Percentiles rank a stretch among this genome's conserved stretches.
These are phyloP conservation scores for Aspergillus ibericus DNA, from an alignment of 2,329 filamentous ascomycete species.

Conservation along the genomic window DNA sequence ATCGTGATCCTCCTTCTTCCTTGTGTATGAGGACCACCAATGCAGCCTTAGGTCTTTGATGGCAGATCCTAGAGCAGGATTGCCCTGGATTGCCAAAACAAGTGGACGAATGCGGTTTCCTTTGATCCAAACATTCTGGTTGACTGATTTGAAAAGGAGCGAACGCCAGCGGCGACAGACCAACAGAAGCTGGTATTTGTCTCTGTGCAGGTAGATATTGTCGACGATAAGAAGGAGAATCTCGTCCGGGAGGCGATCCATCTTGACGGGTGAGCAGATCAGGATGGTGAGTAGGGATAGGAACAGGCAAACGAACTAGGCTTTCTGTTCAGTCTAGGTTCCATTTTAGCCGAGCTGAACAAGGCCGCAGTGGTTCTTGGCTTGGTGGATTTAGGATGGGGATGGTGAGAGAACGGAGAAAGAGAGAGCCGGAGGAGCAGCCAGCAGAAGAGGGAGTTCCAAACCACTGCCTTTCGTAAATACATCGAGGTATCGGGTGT, in stretches of 20 bases:
- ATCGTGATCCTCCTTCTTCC: neutral
- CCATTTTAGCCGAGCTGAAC: conserved; percentile 1
- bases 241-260: neutral
- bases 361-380: neutral
- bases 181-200: neutral
- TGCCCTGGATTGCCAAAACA: neutral
- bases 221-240: conserved; percentile 1
- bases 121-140: neutral
- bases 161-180: conserved; percentile 8
- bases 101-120: neutral
- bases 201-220: neutral
- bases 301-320: neutral
- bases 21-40: neutral
- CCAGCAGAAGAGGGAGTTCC: too few species aligned
- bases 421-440: neutral
- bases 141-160: neutral
- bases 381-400: neutral
- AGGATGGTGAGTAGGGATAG: neutral
- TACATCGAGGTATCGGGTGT: neutral
- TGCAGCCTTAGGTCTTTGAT: neutral
- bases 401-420: neutral
- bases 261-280: neutral
- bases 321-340: neutral
- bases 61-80: neutral
- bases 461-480: neutral